phyloP scores from a whole-genome alignment of 2,329 filamentous ascomycete genomes.

The Pleoardoris graminearum region DNA sequence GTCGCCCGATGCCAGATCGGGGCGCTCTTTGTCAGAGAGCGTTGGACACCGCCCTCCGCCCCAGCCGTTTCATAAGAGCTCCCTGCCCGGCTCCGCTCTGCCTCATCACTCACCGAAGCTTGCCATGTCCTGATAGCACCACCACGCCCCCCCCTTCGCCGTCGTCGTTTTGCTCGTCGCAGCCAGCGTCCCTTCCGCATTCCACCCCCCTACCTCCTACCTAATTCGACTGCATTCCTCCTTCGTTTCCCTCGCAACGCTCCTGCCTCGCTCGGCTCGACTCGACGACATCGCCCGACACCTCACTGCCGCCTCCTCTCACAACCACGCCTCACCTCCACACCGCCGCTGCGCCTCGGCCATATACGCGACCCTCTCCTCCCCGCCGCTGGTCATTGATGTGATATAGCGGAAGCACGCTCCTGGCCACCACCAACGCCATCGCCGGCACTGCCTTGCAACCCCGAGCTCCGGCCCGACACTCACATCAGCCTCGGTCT shows the following conservation, averaged over 20 bases:
- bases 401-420: slow-evolving; percentile 40
- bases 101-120: slow-evolving; percentile 16
- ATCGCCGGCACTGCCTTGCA: slow-evolving; percentile 25
- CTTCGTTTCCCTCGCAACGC: slow-evolving; percentile 32
- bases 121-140: slow-evolving; percentile 28
- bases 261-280: slow-evolving; percentile 12
- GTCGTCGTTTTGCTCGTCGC: slow-evolving; percentile 26
- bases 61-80: slow-evolving; percentile 5
- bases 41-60: neutral
- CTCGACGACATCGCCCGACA: slow-evolving; percentile 27
- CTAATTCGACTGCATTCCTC: slow-evolving; percentile 28
- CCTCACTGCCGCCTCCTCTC: slow-evolving; percentile 22
- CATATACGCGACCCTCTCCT: slow-evolving; percentile 39
- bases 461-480: slow-evolving; percentile 15
- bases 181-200: slow-evolving; percentile 31
- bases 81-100: slow-evolving; percentile 1
- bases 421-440: slow-evolving; percentile 32
- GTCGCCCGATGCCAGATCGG: neutral
- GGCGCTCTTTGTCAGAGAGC: slow-evolving; percentile 1
- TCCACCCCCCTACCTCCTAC: slow-evolving; percentile 15
- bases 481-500: slow-evolving; percentile 22
- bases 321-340: slow-evolving; percentile 18
- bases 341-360: slow-evolving; percentile 13
- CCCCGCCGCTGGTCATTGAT: slow-evolving; percentile 28
- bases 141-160: slow-evolving; percentile 15